These are phyloP conservation scores for Podila epicladia DNA, from an alignment of 192 early-diverging fungal genomes.

Conservation along the genomic window DNA sequence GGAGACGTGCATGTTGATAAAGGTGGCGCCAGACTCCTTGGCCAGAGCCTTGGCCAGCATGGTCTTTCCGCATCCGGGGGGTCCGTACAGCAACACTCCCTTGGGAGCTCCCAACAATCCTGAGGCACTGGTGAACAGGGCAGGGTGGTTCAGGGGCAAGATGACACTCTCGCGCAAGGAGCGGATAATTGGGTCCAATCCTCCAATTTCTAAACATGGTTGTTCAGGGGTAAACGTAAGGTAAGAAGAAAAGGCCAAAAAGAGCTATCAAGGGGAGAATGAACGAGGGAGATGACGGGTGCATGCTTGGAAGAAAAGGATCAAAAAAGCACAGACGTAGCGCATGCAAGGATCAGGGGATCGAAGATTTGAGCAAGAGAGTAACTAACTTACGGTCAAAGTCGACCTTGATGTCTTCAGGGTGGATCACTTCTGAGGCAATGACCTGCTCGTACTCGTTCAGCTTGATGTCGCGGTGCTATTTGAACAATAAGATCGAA, in stretches of 20 bases:
- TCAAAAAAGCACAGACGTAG: neutral
- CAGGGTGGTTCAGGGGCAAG: slow-evolving; percentile 92
- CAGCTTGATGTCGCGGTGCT: slow-evolving; percentile 73
- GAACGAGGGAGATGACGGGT: neutral
- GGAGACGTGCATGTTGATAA: slow-evolving; percentile 97
- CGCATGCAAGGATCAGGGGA: no score
- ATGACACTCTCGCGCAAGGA: slow-evolving; percentile 95
- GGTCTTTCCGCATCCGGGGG: slow-evolving; percentile 97
- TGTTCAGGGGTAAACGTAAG: neutral
- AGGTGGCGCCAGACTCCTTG: slow-evolving; percentile 95
- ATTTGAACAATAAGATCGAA: neutral
- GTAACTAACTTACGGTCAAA: slow-evolving; percentile 73
- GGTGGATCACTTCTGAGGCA: slow-evolving; percentile 91
- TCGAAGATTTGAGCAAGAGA: no score
- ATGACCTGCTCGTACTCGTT: slow-evolving; percentile 96
- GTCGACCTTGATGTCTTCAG: slow-evolving; percentile 87
- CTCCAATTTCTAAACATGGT: slow-evolving; percentile 79
- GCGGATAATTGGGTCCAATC: slow-evolving; percentile 92
- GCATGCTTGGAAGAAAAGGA: no score
- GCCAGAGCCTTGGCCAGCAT: slow-evolving; percentile 99
- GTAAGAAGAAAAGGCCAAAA: neutral
- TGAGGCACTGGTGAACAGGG: slow-evolving; percentile 86
- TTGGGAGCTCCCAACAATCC: slow-evolving; percentile 93
- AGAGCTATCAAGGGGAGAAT: neutral
- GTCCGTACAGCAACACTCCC: slow-evolving; percentile 95